Evolutionary conservation across 2,329 filamentous ascomycete genomes (phyloP).

Genomic region (Xylariaceae sp.): DNA sequence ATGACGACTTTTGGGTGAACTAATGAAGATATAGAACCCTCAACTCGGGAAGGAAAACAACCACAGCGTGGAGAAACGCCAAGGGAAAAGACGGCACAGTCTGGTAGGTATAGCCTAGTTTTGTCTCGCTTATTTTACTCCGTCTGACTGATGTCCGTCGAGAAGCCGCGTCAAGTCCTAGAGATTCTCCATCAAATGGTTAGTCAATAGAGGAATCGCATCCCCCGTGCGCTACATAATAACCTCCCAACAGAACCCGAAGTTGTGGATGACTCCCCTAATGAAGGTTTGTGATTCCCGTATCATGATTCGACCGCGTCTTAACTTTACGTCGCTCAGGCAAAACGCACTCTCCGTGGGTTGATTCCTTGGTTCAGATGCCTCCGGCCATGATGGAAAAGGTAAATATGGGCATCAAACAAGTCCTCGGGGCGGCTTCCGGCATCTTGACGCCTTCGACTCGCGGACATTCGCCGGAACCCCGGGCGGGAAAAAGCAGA

Average conservation of each 20-base stretch:
- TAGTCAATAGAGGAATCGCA: not conserved
- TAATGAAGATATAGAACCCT: not conserved
- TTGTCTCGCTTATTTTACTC: not conserved
- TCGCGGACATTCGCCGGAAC: not conserved
- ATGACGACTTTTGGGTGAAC: not conserved
- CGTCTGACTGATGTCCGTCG: not conserved
- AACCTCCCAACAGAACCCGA: not conserved
- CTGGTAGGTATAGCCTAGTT: constrained; percentile 5
- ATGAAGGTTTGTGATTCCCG: constrained; percentile 6
- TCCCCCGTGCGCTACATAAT: not conserved
- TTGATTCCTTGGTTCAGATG: constrained; percentile 16
- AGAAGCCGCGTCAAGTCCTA: constrained; percentile 3
- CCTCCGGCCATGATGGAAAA: constrained; percentile 11
- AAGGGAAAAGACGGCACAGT: not conserved
- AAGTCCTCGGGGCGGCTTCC: constrained; percentile 9
- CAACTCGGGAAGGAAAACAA: not conserved
- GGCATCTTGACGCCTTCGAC: constrained; percentile 6
- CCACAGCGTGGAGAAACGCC: not conserved
- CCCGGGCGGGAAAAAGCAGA: not conserved
- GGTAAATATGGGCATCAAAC: constrained; percentile 16
- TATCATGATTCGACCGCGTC: not conserved
- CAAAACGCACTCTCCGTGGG: constrained; percentile 17
- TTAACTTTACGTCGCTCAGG: constrained; percentile 4
- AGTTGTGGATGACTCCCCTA: constrained; percentile 1
- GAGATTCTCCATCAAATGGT: constrained; percentile 1